Evolutionary conservation across 2,329 filamentous ascomycete species (phyloP), one percentile per base, ranked within the genome.

Genomic region (Cercospora zeina): DNA sequence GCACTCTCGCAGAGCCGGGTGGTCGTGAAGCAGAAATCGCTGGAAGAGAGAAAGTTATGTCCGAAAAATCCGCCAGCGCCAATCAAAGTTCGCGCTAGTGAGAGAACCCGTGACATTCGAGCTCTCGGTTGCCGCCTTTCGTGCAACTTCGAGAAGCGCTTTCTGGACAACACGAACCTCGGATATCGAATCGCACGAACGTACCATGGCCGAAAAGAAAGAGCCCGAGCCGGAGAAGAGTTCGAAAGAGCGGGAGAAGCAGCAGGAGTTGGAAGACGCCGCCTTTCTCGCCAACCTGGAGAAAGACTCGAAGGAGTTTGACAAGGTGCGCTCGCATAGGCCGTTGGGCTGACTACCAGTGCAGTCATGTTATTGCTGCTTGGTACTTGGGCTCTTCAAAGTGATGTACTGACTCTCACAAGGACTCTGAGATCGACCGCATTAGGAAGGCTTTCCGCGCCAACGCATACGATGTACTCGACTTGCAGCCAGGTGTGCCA

Each of bases 381-480:
- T 55, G 34, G 4, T 10, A 30, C 5, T 9, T 8, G n/a, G 5
- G n/a, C n/a, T 42, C 9, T 21, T 3, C 4, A 4, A 7, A 7
- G 3, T 2, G 34, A 2, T 7, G 19, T 45, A 30, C 53, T 56
- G 21, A 57, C 31, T 8, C 11, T 4, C 7, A 9, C 3, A 67
- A 96, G 90, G 95, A 97, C 83, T 88, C 89, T 63, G 93, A 97
- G 76, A 97, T 97, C 71, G 91, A 96, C 73, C 89, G 93, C 64
- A 99, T 99, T 69, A 83, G 96, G 69, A 89, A 89, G 72, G 90
- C 93, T 53, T 99, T 99, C 77, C 87, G 89, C 70, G 86, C 89
- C 70, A 87, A 91, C 77, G 85, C 88, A 70, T 99, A 99, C 77
- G 91, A 93, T 55, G 91, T 99, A 54, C 88, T 99, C 50, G 95